These are phyloP conservation scores for Raffaelea deltoideospora DNA, from an alignment of 2,329 filamentous ascomycete species.

Conservation along the genomic window DNA sequence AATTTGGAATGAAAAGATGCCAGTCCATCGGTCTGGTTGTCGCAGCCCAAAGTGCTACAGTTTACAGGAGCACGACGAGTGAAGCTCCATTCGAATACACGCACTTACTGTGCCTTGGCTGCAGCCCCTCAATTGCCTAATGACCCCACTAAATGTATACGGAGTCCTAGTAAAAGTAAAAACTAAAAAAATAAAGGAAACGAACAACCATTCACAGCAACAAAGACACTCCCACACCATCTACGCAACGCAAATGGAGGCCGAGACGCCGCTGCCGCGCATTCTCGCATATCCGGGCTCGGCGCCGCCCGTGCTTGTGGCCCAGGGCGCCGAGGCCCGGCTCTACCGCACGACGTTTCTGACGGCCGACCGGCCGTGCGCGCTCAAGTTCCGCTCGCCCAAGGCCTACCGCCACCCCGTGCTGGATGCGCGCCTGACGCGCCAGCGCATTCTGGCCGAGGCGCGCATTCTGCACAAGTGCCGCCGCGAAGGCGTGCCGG, in stretches of 20 bases:
- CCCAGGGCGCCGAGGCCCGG: slow-evolving; percentile 90
- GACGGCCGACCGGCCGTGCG: slow-evolving; percentile 48
- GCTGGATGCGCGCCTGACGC: slow-evolving; percentile 77
- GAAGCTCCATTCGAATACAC: no score
- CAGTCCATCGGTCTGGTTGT: no score
- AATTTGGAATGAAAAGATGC: no score
- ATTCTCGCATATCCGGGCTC: slow-evolving; percentile 49
- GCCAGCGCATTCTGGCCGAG: slow-evolving; percentile 76
- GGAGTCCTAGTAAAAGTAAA: no score
- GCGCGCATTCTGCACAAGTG: slow-evolving; percentile 72
- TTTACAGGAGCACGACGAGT: no score
- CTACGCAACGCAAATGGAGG: no score
- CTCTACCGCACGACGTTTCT: slow-evolving; percentile 82
- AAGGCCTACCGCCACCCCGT: slow-evolving; percentile 87
- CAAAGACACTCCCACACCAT: neutral
- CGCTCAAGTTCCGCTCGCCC: slow-evolving; percentile 79
- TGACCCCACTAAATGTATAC: no score
- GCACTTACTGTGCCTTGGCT: no score
- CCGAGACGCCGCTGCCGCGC: slow-evolving; percentile 20
- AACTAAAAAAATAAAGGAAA: no score
- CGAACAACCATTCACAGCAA: no score
- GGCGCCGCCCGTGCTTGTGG: slow-evolving; percentile 49
- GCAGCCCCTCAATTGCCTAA: no score
- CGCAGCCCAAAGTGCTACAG: no score
- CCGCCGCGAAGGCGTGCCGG: slow-evolving; percentile 60